A percentile compares a stretch with the other conserved stretches of the same genome.
phyloP scores from a whole-genome alignment of 352 stramenopile genomes.

The Phytophthora boehmeriae region DNA sequence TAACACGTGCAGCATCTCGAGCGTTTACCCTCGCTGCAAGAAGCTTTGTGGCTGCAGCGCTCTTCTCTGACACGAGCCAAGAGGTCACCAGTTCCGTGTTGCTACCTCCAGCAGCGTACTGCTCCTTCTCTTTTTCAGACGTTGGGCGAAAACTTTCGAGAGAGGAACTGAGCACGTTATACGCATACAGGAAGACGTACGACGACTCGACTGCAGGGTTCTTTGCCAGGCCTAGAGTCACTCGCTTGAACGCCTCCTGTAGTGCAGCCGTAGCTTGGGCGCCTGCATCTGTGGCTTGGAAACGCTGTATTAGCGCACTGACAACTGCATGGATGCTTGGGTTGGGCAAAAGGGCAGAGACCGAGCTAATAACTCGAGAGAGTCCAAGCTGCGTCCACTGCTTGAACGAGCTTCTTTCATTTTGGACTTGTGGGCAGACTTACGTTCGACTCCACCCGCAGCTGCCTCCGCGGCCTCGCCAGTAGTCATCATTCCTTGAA shows the following conservation, averaged over 20 bases:
- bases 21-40: conserved; percentile 62
- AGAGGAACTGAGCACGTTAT: conserved; percentile 82
- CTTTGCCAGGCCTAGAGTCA: conserved; percentile 81
- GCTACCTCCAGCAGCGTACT: conserved; percentile 49
- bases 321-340: conserved; percentile 81
- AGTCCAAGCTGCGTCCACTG: conserved; percentile 71
- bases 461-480: conserved; percentile 38
- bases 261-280: conserved; percentile 60
- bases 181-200: conserved; percentile 87
- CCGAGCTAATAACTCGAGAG: conserved; percentile 78
- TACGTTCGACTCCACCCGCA: conserved; percentile 40
- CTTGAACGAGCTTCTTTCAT: conserved; percentile 87
- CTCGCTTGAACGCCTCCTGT: conserved; percentile 79
- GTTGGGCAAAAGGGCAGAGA: conserved; percentile 89
- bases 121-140: conserved; percentile 69
- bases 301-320: conserved; percentile 73
- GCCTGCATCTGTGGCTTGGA: conserved; percentile 61
- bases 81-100: conserved; percentile 49
- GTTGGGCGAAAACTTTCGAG: conserved; percentile 73
- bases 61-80: conserved; percentile 88
- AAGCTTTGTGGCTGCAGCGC: conserved; percentile 57
- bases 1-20: conserved; percentile 55
- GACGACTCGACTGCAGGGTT: conserved; percentile 84
- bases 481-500: conserved; percentile 59
- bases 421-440: conserved; percentile 80